Percentiles rank a stretch among this genome's conserved stretches.
phyloP scores from a whole-genome alignment of 495 filamentous ascomycete species.

The Penicillium soppii region DNA sequence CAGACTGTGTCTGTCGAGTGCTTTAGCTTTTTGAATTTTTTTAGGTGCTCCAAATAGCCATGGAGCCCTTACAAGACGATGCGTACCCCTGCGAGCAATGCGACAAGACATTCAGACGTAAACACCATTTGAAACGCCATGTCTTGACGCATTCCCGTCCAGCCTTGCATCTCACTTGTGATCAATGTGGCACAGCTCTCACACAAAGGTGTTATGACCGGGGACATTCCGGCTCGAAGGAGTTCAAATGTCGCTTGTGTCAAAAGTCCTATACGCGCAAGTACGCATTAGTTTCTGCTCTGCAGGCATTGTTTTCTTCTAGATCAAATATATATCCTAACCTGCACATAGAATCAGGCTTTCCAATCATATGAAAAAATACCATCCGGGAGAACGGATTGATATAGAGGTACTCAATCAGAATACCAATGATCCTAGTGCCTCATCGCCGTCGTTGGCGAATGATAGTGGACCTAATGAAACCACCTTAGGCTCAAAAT shows the following conservation, averaged over 20 bases:
- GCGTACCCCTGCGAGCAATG: conserved; percentile 1
- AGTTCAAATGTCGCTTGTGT: neutral
- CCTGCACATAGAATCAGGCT: neutral
- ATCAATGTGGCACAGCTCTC: neutral
- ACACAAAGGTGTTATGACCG: neutral
- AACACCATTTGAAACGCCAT: conserved; percentile 2
- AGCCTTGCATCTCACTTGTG: neutral
- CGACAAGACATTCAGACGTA: conserved; percentile 2
- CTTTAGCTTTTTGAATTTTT: neutral
- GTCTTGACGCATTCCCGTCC: neutral
- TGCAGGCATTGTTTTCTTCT: neutral
- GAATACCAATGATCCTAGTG: neutral
- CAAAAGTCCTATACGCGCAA: conserved; percentile 1
- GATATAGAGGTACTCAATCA: neutral
- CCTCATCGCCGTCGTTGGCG: neutral
- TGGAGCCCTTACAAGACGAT: neutral
- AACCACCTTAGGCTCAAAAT: neutral
- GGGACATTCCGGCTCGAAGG: neutral
- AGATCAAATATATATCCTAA: too few species aligned
- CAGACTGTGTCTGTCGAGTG: neutral
- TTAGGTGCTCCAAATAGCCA: neutral
- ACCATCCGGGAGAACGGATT: neutral
- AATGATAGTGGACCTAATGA: neutral
- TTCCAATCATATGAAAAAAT: neutral
- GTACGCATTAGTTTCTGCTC: neutral